Evolutionary conservation across 176 grass and related monocot genomes (phyloP).

Genomic region (Musa acuminata): DNA sequence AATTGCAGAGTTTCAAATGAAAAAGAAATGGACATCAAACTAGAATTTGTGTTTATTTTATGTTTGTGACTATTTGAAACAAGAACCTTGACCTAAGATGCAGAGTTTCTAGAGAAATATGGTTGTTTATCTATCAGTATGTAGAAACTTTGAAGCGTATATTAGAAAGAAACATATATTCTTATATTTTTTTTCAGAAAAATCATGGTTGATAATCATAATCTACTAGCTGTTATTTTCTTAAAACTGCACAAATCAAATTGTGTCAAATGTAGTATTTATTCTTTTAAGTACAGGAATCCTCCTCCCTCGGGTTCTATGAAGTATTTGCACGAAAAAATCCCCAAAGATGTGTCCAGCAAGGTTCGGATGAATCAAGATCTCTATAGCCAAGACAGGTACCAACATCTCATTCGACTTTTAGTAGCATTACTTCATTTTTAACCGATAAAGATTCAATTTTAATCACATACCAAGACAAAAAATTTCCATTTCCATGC

Average conservation of each 20-base stretch:
- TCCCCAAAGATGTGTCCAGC: constrained; percentile 36
- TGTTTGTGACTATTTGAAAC: too few species aligned
- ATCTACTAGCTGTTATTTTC: background rate
- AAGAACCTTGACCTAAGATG: too few species aligned
- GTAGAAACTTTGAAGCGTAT: too few species aligned
- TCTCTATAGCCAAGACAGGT: constrained; percentile 55
- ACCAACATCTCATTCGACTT: background rate
- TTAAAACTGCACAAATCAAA: background rate
- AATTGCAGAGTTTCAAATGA: too few species aligned
- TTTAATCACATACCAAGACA: too few species aligned
- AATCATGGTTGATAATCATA: background rate
- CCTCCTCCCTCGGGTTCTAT: constrained; percentile 11
- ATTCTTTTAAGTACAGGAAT: constrained; percentile 13
- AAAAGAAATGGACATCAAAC: too few species aligned
- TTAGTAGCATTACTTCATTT: background rate
- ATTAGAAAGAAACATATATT: too few species aligned
- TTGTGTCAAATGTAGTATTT: background rate
- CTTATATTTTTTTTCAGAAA: background rate
- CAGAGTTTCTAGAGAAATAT: too few species aligned
- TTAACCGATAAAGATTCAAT: too few species aligned
- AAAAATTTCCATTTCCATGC: too few species aligned
- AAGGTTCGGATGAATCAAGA: constrained; percentile 52
- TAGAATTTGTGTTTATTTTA: too few species aligned
- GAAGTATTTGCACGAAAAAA: constrained; percentile 18
- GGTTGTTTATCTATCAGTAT: too few species aligned